Base-by-base conservation (phyloP, 2,329 filamentous ascomycete genomes). In the Diplodia scrobiculata region DNA sequence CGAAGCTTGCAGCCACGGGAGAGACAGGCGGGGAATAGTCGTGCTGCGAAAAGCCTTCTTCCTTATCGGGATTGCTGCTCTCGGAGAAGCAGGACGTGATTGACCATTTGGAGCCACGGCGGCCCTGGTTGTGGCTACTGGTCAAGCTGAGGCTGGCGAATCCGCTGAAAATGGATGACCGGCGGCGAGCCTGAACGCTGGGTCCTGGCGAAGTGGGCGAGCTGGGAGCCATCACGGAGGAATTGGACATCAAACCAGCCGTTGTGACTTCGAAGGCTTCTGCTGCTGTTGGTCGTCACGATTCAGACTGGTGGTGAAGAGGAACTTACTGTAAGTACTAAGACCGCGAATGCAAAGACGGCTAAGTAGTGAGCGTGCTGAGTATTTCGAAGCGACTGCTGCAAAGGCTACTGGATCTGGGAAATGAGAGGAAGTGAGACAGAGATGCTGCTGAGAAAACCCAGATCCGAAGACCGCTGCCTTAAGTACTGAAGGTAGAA, bases 141-240 rank as follows among this genome's bases (percentile, higher is more conserved):
- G 25, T 34, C 34, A 38, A 29, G 45, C 69, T 68, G 11, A 48
- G 32, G 62, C 66, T 47, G 60, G 66, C 69, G n/a, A 69, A 52
- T 45, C 59, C 41, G 13, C 45, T 65, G 13, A 54, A 55, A 6
- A 68, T 68, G 19, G 70, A 66, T 4, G 70, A 68, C 36, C 62
- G 29, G 1, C 47, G 50, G 25, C 67, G 70, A 6, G 64, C 13
- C 17, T 41, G 38, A 4, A 38, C 10, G 25, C 17, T 14, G 13
- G 25, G 14, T 27, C 54, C 21, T 13, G 5, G 21, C 11, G 36
- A 58, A 27, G 36, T 52, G 50, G 67, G 62, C 59, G 67, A 68
- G 38, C 64, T 67, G 64, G 69, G 68, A 0, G 69, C 38, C 10
- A 64, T 67, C 32, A 66, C 60, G 27, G 69, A 53, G n/a, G 69